A percentile compares a stretch with the other conserved stretches of the same genome.
Conservation (phyloP, 129 eudicot genomes). For the Pulicaria dysenterica region DNA sequence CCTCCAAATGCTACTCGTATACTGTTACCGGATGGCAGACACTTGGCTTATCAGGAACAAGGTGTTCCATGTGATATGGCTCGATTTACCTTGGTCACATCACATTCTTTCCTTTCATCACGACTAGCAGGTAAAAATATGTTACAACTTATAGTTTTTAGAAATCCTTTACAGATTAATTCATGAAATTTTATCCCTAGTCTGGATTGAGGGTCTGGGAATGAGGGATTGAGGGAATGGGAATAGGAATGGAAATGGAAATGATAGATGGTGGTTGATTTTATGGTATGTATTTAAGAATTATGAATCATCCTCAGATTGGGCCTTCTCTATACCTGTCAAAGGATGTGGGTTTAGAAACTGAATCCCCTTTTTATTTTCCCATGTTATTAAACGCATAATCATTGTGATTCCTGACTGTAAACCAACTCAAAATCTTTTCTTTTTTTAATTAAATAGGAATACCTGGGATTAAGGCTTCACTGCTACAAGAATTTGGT, state of each 20-base stretch:
- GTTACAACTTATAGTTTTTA: conserved; percentile 10
- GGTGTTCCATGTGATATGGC: conserved; percentile 73
- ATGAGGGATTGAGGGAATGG: too few relatives aligned
- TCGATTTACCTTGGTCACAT: conserved; percentile 61
- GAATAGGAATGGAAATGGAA: too few relatives aligned
- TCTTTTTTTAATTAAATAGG: conserved; percentile 45
- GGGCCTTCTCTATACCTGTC: neutral
- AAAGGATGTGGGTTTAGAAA: neutral
- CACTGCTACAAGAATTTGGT: conserved; percentile 78
- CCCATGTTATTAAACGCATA: neutral
- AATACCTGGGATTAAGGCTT: conserved; percentile 76
- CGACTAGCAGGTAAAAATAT: conserved; percentile 73
- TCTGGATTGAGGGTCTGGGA: neutral
- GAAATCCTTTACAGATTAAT: neutral
- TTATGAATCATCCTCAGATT: neutral
- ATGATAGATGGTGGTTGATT: too few relatives aligned
- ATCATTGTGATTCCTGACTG: neutral
- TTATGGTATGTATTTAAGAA: neutral
- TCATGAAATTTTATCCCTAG: conserved; percentile 14
- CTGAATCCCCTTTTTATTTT: neutral
- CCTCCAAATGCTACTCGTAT: conserved; percentile 80
- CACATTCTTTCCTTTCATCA: conserved; percentile 87
- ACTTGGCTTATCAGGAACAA: conserved; percentile 81
- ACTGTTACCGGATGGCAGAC: conserved; percentile 88
- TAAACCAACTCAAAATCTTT: neutral